Evolutionary conservation across 805 yeast genomes (phyloP).

Genomic region (Candida sakaeoensis): DNA sequence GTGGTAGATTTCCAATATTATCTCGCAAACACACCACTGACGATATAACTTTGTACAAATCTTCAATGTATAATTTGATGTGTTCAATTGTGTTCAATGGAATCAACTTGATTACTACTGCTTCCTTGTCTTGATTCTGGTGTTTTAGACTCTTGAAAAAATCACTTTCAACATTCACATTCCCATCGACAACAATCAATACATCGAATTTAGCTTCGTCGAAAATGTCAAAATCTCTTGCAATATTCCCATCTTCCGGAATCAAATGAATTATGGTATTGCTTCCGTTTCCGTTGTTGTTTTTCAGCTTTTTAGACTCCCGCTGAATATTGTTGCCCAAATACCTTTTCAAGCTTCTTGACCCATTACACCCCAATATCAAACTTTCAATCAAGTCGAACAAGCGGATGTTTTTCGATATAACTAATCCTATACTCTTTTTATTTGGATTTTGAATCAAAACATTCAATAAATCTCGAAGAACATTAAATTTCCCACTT

Average conservation of each 20-base stretch:
- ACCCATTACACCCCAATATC: slow-evolving; percentile 51
- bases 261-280: slow-evolving; percentile 36
- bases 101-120: slow-evolving; percentile 65
- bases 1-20: slow-evolving; percentile 76
- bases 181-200: slow-evolving; percentile 60
- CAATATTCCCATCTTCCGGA: slow-evolving; percentile 32
- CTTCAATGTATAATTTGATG: slow-evolving; percentile 48
- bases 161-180: slow-evolving; percentile 42
- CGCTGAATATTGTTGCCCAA: slow-evolving; percentile 57
- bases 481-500: slow-evolving; percentile 77
- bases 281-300: slow-evolving; percentile 6
- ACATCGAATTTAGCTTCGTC: slow-evolving; percentile 46
- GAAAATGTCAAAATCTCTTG: slow-evolving; percentile 22
- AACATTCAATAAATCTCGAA: slow-evolving; percentile 60
- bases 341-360: slow-evolving; percentile 50
- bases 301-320: slow-evolving; percentile 27
- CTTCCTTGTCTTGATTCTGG: slow-evolving; percentile 27
- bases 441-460: slow-evolving; percentile 35
- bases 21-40: slow-evolving; percentile 81
- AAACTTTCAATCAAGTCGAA: slow-evolving; percentile 74
- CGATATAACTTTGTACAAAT: slow-evolving; percentile 65
- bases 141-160: slow-evolving; percentile 24
- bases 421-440: slow-evolving; percentile 64
- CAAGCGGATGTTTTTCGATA: slow-evolving; percentile 59
- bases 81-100: slow-evolving; percentile 85